Conservation (phyloP, 1,284 basidiomycete species). For the Xerocomus minutiporus region DNA sequence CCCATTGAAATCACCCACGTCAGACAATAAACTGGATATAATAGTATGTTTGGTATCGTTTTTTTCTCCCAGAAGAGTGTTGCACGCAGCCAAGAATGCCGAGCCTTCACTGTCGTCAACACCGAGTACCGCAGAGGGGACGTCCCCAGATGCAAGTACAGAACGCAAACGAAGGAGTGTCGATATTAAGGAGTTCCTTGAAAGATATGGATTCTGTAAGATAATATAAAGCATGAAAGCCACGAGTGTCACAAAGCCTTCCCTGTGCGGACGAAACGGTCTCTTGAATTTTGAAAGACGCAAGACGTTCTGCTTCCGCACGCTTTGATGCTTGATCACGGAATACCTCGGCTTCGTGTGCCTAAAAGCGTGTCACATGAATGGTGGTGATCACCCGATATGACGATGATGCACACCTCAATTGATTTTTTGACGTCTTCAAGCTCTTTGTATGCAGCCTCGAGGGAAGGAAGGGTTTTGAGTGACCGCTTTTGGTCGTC, state of each 20-base stretch:
- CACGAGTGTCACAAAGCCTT: slow-evolving; percentile 12
- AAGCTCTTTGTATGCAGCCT: slow-evolving; percentile 74
- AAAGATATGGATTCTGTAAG: slow-evolving; percentile 15
- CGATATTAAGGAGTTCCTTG: slow-evolving; percentile 51
- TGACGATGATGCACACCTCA: slow-evolving; percentile 57
- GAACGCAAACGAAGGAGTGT: slow-evolving; percentile 63
- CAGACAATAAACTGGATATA: slow-evolving; percentile 52
- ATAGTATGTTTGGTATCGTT: slow-evolving; percentile 46
- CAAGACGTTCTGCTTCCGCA: slow-evolving; percentile 49
- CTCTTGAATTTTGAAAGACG: slow-evolving; percentile 49
- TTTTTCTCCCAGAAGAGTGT: slow-evolving; percentile 53
- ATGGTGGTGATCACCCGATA: background rate
- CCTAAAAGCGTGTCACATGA: slow-evolving; percentile 34
- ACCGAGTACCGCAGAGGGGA: slow-evolving; percentile 41
- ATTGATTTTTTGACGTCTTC: slow-evolving; percentile 76
- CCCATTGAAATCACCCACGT: slow-evolving; percentile 53
- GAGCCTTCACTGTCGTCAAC: slow-evolving; percentile 50
- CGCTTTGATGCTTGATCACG: slow-evolving; percentile 52
- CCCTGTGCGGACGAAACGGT: slow-evolving; percentile 62
- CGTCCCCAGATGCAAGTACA: slow-evolving; percentile 45
- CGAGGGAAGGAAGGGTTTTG: slow-evolving; percentile 66
- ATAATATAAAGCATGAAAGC: background rate
- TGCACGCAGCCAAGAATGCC: slow-evolving; percentile 49
- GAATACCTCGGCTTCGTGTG: slow-evolving; percentile 58
- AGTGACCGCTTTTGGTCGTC: slow-evolving; percentile 77